Base-by-base conservation (phyloP, 164 flowering plant species). In the Platanus orientalis region DNA sequence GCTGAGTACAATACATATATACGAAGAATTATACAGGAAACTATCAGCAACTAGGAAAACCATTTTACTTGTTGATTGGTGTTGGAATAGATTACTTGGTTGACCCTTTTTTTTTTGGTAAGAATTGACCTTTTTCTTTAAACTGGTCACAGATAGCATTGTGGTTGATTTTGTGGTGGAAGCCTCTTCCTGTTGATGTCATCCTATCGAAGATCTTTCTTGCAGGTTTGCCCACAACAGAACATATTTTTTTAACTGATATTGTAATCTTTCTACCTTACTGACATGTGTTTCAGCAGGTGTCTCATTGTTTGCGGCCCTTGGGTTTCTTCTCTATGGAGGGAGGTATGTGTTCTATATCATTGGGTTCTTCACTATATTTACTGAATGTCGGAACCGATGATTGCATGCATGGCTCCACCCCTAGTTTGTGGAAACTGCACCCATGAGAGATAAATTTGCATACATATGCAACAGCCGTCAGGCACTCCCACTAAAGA, bases 121-220 rank as follows among this genome's bases (percentile, higher is more conserved):
- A n/a, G n/a, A n/a, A n/a, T n/a, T n/a, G n/a, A n/a, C n/a, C n/a
- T n/a, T n/a, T n/a, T n/a, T 50, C 54, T 36, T 65, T 66, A 12
- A 53, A 69, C 21, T 65, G 39, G 27, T 70, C 39, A 10, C 98
- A 93, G 98, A 79, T 93, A 68, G 83, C 78, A 52, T 27, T 90
- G 75, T 93, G 98, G 98, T 70, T 93, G 72, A 63, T 90, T 27
- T 64, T 82, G 66, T 90, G 97, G 93, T 90, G 96, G 97, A 87
- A 85, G 73, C 93, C 90, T 54, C 48, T 80, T 59, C 85, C 58
- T 23, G 55, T 74, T 28, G 47, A 85, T 63, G 50, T 79, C 34
- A 66, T 81, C 74, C 68, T 90, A 27, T 87, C 97, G 57, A 93
- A 90, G 83, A 75, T 85, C 82, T 90, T 93, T 79, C 87, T 93